Base-by-base conservation (phyloP, 179 eudicot species). In the Beta corolliflora region DNA sequence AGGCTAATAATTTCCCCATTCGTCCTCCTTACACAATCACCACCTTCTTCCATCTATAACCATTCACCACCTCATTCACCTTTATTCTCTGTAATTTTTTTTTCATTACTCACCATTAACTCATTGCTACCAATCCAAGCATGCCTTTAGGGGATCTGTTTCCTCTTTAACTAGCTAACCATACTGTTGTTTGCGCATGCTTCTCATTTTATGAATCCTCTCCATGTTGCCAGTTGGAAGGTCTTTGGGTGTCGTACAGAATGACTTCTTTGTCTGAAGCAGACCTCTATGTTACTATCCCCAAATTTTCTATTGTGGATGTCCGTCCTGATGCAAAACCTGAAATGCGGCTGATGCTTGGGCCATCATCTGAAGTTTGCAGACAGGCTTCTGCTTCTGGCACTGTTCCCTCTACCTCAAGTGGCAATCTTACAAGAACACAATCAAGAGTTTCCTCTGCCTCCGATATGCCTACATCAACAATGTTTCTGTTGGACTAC, bases 281-380 rank as follows among this genome's bases (percentile, higher is more conserved):
- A 23, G 99, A 96, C 79, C 93, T 96, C 74, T 96, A 94, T 84
- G 87, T 96, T 76, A 94, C 99, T 67, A 84, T 96, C 77, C 97
- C 99, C 73, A 92, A 90, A 85, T 94, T 96, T 72, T 94, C 92
- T 66, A 85, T 96, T 84, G 73, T 96, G 86, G 99, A 96, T 83
- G 89, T 88, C 79, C 98, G 99, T 52, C 92, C 93, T 84, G 92
- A 89, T 85, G 89, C 99, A 75, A 96, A 89, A 85, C 93, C 98
- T 82, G 99, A 96, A 82, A 96, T 96, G 99, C 90, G 93, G 55
- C 83, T 96, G 84, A 96, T 96, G 99, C 97, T 96, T 84, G 99
- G 99, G 75, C 90, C 98, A 4, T 92, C 92, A 61, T 86, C 88
- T 61, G 98, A 96, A 88, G 89, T 85, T 77, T 87, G 89, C 44